Evolutionary conservation across 2,329 filamentous ascomycete genomes (phyloP).

Genomic region (Magnaporthales sp.): DNA sequence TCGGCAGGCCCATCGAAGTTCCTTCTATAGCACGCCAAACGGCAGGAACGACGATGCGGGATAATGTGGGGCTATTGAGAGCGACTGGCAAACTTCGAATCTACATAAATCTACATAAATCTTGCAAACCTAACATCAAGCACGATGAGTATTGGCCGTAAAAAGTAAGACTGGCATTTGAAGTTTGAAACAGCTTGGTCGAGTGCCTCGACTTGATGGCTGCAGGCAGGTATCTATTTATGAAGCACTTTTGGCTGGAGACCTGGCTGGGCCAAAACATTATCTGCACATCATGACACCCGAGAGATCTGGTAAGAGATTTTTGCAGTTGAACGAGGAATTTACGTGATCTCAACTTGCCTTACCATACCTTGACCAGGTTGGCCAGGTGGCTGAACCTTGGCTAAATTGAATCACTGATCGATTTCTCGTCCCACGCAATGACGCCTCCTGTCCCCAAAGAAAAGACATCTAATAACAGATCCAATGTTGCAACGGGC

Average conservation of each 20-base stretch:
- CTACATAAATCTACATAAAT: background rate
- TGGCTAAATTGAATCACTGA: background rate
- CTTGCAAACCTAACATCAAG: background rate
- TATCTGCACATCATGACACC: background rate
- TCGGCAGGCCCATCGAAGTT: background rate
- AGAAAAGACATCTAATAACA: background rate
- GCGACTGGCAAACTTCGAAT: background rate
- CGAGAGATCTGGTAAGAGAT: background rate
- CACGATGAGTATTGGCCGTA: background rate
- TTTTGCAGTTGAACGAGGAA: background rate
- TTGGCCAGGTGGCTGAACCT: background rate
- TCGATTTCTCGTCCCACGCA: background rate
- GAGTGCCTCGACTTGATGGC: background rate
- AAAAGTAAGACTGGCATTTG: background rate
- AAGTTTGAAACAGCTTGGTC: background rate
- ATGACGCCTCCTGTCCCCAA: background rate
- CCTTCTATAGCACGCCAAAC: background rate
- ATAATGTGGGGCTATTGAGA: background rate
- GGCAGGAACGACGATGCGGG: background rate
- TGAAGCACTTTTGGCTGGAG: background rate
- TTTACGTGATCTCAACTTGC: background rate
- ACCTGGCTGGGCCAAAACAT: background rate
- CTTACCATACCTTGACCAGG: no score
- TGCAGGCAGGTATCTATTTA: background rate
- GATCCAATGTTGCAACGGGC: background rate